Evolutionary conservation across 306 rosid species (phyloP).

Genomic region (Trifolium pratense): DNA sequence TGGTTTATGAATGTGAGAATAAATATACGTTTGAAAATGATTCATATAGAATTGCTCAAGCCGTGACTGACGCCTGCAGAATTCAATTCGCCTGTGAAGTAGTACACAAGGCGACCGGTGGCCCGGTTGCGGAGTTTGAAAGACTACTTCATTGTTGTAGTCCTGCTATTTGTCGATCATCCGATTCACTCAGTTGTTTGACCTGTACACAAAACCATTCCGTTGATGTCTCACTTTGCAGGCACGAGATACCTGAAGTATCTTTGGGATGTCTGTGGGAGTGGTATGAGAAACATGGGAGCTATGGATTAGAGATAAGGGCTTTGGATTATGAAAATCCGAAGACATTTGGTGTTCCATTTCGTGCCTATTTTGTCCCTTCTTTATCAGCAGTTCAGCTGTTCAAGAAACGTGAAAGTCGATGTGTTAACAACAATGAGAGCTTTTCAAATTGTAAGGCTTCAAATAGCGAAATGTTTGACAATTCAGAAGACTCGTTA

Average conservation of each 20-base stretch:
- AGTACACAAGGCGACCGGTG: constrained; percentile 58
- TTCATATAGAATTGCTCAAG: constrained; percentile 53
- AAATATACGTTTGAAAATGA: constrained; percentile 43
- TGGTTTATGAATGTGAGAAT: constrained; percentile 38
- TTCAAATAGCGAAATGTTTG: constrained; percentile 38
- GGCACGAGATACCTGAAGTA: constrained; percentile 61
- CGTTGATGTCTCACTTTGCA: constrained; percentile 50
- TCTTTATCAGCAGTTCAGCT: constrained; percentile 86
- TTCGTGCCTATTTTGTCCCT: constrained; percentile 82
- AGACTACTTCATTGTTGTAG: constrained; percentile 66
- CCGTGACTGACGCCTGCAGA: constrained; percentile 56
- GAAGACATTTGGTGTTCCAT: constrained; percentile 56
- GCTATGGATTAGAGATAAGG: constrained; percentile 84
- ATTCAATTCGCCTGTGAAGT: constrained; percentile 69
- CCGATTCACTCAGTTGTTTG: constrained; percentile 44
- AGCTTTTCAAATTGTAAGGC: constrained; percentile 37
- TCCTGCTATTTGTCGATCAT: constrained; percentile 61
- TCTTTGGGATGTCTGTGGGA: constrained; percentile 75
- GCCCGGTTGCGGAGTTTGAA: constrained; percentile 76
- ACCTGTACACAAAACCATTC: constrained; percentile 49
- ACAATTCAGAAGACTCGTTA: constrained; percentile 48
- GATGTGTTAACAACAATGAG: constrained; percentile 23
- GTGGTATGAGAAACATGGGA: constrained; percentile 87
- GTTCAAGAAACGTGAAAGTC: constrained; percentile 50
- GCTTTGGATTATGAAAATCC: constrained; percentile 54